Evolutionary conservation across 208 protist species (phyloP), one percentile per base, ranked within the genome.

Genomic region (Trypanosomatidae sp.): DNA sequence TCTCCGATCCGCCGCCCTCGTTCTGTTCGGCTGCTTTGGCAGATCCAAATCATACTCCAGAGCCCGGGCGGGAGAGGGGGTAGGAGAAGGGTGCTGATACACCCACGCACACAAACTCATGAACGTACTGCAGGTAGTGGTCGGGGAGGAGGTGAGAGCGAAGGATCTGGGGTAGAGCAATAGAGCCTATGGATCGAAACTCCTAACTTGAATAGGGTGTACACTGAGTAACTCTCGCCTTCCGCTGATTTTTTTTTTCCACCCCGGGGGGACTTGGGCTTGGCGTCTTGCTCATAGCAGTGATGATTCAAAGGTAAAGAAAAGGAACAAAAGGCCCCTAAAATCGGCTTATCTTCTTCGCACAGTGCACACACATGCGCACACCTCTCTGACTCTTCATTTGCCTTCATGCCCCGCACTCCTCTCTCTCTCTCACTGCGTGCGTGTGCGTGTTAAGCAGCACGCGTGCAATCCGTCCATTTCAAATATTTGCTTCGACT

Each of bases 221-320:
- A 7, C 53, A 25, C 36, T 22, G 25, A 46, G 52, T 50, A 52
- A n/a, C 44, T 71, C 39, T 53, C 36, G 10, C 5, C 36, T 58
- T 33, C 19, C 30, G 39, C 69, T 69, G 13, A n/a, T 60, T 58
- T 41, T 68, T 50, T 70, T 59, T 46, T 69, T 75, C 53, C 60
- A n/a, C 58, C 36, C 36, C 36, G 6, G 50, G 50, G 22, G 50
- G 50, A 55, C 50, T 12, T 55, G 7, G 50, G 22, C 50, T 12
- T 28, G 25, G 10, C 15, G 50, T n/a, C 22, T 25, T 10, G 9
- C 17, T 6, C 7, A 49, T 17, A 17, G 46, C 9, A 17, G 46
- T 49, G 46, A 49, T 49, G 46, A 10, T 49, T 49, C 12, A 49
- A 25, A 28, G 5, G 50, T 12, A 28, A 25, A 55, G 19, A 36